Percentiles rank a stretch among this genome's conserved stretches.
These are phyloP conservation scores for Allium cepa DNA, from an alignment of 106 monocot species.

Conservation along the genomic window DNA sequence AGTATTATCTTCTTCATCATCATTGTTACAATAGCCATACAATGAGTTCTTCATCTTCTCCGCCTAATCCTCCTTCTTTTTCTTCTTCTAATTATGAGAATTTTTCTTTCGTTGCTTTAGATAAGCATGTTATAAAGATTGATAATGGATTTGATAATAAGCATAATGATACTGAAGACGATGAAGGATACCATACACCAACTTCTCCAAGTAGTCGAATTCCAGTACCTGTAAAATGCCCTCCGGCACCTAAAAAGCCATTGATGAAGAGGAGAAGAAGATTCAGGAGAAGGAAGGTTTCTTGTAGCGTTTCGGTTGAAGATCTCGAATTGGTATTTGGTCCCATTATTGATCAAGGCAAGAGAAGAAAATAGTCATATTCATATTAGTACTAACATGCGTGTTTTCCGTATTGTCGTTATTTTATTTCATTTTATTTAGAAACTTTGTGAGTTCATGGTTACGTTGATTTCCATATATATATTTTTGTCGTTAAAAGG, in stretches of 20 bases:
- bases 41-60: not conserved
- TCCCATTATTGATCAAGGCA: not conserved
- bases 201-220: constrained; percentile 27
- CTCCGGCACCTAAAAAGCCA: constrained; percentile 27
- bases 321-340: constrained; percentile 2
- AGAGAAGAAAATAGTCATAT: not conserved
- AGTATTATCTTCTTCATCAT: not conserved
- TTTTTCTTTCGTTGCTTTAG: too few relatives aligned
- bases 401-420: not conserved
- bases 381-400: too few relatives aligned
- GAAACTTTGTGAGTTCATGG: not conserved
- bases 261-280: not conserved
- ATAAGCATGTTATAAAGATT: not conserved
- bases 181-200: constrained; percentile 35
- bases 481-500: not conserved
- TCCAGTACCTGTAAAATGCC: constrained; percentile 14
- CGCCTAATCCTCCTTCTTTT: not conserved
- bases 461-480: not conserved
- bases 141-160: too few relatives aligned
- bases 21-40: not conserved
- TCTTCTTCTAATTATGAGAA: not conserved
- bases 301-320: not conserved
- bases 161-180: not conserved
- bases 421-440: not conserved
- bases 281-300: not conserved